These are phyloP conservation scores for Earliella scabrosa DNA, from an alignment of 1,284 basidiomycete genomes.

Conservation along the genomic window DNA sequence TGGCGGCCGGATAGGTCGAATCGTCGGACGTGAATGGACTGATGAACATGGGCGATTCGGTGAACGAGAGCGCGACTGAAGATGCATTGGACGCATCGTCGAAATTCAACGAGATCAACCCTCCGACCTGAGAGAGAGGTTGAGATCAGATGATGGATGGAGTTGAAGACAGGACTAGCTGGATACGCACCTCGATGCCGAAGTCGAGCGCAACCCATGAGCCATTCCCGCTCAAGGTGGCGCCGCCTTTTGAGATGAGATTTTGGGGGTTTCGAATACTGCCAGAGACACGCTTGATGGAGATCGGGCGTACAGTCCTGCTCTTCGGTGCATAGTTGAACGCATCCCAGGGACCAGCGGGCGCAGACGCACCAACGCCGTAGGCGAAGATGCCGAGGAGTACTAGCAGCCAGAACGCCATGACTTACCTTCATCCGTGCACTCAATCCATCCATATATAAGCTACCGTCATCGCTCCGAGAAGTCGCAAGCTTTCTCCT, in stretches of 20 bases:
- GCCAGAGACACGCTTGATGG: constrained; percentile 40
- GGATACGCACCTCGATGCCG: constrained; percentile 44
- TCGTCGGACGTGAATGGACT: constrained; percentile 48
- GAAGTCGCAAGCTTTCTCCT: not conserved
- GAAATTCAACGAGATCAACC: constrained; percentile 45
- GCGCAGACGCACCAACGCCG: constrained; percentile 34
- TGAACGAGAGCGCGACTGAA: constrained; percentile 49
- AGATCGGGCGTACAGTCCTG: constrained; percentile 41
- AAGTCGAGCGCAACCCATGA: constrained; percentile 52
- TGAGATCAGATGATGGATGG: not conserved
- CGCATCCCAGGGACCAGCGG: constrained; percentile 49
- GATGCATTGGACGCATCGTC: constrained; percentile 36
- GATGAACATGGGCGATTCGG: constrained; percentile 52
- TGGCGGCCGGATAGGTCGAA: constrained; percentile 39
- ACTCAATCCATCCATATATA: constrained; percentile 1
- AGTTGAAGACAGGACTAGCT: too few species aligned
- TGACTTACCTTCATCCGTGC: not conserved
- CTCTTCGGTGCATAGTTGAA: constrained; percentile 51
- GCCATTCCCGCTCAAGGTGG: constrained; percentile 41
- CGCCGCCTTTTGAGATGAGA: constrained; percentile 34
- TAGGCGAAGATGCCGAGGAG: constrained; percentile 2
- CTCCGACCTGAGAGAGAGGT: constrained; percentile 43
- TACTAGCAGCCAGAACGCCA: constrained; percentile 9
- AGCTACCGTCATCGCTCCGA: not conserved
- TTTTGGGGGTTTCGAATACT: constrained; percentile 36